Evolutionary conservation across 225 moss, liverwort and hornwort species (phyloP).

Genomic region (Antitrichia curtipendula): DNA sequence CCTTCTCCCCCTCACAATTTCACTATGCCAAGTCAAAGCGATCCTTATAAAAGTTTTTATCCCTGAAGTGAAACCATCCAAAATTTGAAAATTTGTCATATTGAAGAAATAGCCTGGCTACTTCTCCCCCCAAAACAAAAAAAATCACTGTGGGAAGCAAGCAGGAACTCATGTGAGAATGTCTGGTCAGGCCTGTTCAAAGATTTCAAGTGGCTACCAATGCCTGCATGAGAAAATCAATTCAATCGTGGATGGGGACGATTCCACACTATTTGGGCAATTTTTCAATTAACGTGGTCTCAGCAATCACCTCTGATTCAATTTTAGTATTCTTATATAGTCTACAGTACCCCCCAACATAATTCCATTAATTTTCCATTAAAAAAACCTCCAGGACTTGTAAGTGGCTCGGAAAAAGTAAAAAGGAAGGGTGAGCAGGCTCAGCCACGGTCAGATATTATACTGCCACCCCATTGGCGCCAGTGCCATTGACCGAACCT

Average conservation of each 20-base stretch:
- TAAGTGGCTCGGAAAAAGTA: background rate
- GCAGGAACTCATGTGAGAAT: background rate
- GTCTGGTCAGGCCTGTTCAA: background rate
- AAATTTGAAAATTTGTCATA: too few species aligned
- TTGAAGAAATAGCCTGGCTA: background rate
- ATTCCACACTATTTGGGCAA: background rate
- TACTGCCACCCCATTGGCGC: constrained; percentile 4
- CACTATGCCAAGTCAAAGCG: too few species aligned
- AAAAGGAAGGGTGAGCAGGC: background rate
- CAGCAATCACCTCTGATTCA: background rate
- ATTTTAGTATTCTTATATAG: background rate
- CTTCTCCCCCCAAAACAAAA: background rate
- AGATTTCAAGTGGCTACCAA: background rate
- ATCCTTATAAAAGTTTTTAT: background rate
- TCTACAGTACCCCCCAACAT: background rate
- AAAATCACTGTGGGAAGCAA: background rate
- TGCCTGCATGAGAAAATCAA: background rate
- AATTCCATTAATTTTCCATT: background rate
- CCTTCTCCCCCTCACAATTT: too few species aligned
- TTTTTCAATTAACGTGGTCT: background rate
- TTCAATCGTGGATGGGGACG: background rate
- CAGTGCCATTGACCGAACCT: background rate
- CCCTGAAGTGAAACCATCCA: background rate
- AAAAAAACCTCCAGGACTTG: background rate
- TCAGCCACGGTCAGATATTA: background rate